Evolutionary conservation across 306 rosid genomes (phyloP).

Genomic region (Cucumis melo): DNA sequence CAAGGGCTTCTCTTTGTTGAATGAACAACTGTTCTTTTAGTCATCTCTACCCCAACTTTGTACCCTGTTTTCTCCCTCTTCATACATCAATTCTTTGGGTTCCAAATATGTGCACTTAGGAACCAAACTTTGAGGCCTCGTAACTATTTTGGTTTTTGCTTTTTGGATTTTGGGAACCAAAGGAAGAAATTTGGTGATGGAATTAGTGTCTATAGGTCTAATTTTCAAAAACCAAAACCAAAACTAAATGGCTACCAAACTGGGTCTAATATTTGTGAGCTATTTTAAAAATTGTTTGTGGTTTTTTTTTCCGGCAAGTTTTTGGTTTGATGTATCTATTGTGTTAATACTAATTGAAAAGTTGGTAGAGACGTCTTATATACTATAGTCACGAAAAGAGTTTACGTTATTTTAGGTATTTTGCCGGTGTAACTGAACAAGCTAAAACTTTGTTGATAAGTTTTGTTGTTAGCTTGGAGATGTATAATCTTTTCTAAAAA

Average conservation of each 20-base stretch:
- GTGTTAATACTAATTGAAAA: neutral
- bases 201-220: too few relatives aligned
- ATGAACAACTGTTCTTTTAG: neutral
- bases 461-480: neutral
- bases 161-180: too few relatives aligned
- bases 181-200: too few relatives aligned
- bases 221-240: too few relatives aligned
- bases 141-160: too few relatives aligned
- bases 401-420: neutral
- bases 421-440: neutral
- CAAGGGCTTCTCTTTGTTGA: neutral
- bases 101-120: neutral
- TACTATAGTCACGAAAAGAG: neutral
- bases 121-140: neutral
- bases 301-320: too few relatives aligned
- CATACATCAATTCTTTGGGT: neutral
- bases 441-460: neutral
- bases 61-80: neutral
- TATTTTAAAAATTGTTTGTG: too few relatives aligned
- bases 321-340: neutral
- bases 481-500: too few relatives aligned
- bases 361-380: neutral
- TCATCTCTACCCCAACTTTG: neutral
- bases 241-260: too few relatives aligned
- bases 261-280: too few relatives aligned